Conservation (phyloP, 768 basidiomycete species). For the Agaricus sinodeliciosus region DNA sequence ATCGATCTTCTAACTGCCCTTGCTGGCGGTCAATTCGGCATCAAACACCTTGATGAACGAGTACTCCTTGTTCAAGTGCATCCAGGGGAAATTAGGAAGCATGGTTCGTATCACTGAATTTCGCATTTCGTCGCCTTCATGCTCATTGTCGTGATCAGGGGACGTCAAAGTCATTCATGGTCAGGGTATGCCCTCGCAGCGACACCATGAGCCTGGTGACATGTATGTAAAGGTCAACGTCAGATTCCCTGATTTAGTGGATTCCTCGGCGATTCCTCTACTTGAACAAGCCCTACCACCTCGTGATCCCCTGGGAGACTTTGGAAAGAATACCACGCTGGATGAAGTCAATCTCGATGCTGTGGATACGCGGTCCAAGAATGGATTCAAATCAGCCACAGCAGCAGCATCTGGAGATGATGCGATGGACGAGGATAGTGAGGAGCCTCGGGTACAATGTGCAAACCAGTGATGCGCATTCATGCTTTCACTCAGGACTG, state of each 20-base stretch:
- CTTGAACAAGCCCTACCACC: constrained; percentile 86
- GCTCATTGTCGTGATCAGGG: constrained; percentile 37
- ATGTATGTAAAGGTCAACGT: constrained; percentile 84
- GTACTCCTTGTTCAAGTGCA: constrained; percentile 76
- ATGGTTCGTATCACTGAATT: constrained; percentile 51
- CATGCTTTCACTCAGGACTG: constrained; percentile 8
- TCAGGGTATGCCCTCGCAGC: constrained; percentile 98
- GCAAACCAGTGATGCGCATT: constrained; percentile 62
- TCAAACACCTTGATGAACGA: constrained; percentile 92
- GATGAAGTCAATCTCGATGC: constrained; percentile 87
- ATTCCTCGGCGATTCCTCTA: constrained; percentile 54
- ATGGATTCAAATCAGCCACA: constrained; percentile 24
- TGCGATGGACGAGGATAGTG: constrained; percentile 88
- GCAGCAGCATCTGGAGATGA: constrained; percentile 43
- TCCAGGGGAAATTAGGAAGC: constrained; percentile 89
- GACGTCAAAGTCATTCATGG: constrained; percentile 86
- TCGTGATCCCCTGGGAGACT: constrained; percentile 59
- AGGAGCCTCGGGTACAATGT: constrained; percentile 94
- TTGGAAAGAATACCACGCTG: constrained; percentile 56
- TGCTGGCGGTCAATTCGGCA: constrained; percentile 83
- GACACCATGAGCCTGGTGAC: constrained; percentile 96
- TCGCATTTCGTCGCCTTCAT: neutral
- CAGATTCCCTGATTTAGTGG: constrained; percentile 82
- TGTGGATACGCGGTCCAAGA: constrained; percentile 59
- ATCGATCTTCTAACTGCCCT: constrained; percentile 91